Evolutionary conservation across 2,329 filamentous ascomycete species (phyloP).

Genomic region (Phaeophleospora eucalypticola): DNA sequence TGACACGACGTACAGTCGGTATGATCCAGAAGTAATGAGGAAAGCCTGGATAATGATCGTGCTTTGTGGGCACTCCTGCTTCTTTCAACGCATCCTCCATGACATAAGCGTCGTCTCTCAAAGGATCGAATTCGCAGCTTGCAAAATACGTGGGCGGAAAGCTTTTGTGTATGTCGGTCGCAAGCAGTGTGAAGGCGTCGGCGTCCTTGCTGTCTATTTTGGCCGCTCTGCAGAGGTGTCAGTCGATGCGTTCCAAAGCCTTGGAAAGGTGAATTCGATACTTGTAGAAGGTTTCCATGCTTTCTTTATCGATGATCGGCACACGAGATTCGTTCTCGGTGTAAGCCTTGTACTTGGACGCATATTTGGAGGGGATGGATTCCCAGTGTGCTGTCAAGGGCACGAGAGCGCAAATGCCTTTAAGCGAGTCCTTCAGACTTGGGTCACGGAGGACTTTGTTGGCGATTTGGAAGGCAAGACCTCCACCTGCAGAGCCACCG

Average conservation of each 20-base stretch:
- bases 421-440: slow-evolving; percentile 28
- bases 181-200: slow-evolving; percentile 19
- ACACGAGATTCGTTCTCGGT: slow-evolving; percentile 18
- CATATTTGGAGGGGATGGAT: slow-evolving; percentile 22
- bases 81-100: slow-evolving; percentile 48
- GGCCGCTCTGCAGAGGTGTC: slow-evolving; percentile 7
- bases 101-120: slow-evolving; percentile 50
- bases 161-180: slow-evolving; percentile 20
- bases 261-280: slow-evolving; percentile 1
- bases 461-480: slow-evolving; percentile 20
- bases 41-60: slow-evolving; percentile 36
- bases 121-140: slow-evolving; percentile 48
- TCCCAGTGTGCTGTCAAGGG: slow-evolving; percentile 34
- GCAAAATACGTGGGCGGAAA: slow-evolving; percentile 49
- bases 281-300: slow-evolving; percentile 24
- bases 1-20: slow-evolving; percentile 12
- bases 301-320: slow-evolving; percentile 22
- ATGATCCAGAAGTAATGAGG: slow-evolving; percentile 38
- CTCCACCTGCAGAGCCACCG: slow-evolving; percentile 29
- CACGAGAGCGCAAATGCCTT: slow-evolving; percentile 33
- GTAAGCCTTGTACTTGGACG: slow-evolving; percentile 20
- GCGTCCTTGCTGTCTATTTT: slow-evolving; percentile 21
- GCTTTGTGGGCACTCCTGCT: slow-evolving; percentile 41
- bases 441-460: slow-evolving; percentile 35
- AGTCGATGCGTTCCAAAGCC: neutral